Conservation (phyloP, 345 rosid genomes). For the Bruguiera parviflora region DNA sequence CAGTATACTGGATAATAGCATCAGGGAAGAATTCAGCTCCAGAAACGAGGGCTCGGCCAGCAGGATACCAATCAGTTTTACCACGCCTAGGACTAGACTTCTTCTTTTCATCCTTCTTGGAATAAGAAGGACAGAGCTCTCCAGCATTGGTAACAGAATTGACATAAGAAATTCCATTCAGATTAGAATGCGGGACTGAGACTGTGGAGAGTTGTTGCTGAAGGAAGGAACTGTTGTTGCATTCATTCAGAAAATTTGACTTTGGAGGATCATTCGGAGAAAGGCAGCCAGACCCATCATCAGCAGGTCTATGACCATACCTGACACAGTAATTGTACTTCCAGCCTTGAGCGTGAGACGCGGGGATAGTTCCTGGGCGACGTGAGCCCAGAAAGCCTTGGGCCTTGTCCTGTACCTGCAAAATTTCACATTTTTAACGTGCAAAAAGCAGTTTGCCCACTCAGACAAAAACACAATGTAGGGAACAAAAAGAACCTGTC, state of each 20-base stretch:
- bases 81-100: background rate
- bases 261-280: slow-evolving; percentile 5
- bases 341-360: slow-evolving; percentile 13
- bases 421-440: background rate
- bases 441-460: no score
- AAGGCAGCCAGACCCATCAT: slow-evolving; percentile 30
- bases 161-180: slow-evolving; percentile 21
- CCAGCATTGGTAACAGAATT: slow-evolving; percentile 17
- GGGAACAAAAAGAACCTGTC: background rate
- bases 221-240: no score
- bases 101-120: slow-evolving; percentile 7
- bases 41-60: slow-evolving; percentile 36
- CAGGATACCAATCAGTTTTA: slow-evolving; percentile 39
- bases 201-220: background rate
- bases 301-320: slow-evolving; percentile 50
- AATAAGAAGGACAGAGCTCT: slow-evolving; percentile 17
- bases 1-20: slow-evolving; percentile 39
- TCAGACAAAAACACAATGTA: background rate
- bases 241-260: slow-evolving; percentile 18
- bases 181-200: slow-evolving; percentile 27
- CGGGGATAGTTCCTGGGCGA: slow-evolving; percentile 50
- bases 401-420: slow-evolving; percentile 61
- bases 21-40: slow-evolving; percentile 52
- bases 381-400: slow-evolving; percentile 74
- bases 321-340: slow-evolving; percentile 22